These are phyloP conservation scores for Neonectria sp. DNA, from an alignment of 2,329 filamentous ascomycete species.

Conservation along the genomic window DNA sequence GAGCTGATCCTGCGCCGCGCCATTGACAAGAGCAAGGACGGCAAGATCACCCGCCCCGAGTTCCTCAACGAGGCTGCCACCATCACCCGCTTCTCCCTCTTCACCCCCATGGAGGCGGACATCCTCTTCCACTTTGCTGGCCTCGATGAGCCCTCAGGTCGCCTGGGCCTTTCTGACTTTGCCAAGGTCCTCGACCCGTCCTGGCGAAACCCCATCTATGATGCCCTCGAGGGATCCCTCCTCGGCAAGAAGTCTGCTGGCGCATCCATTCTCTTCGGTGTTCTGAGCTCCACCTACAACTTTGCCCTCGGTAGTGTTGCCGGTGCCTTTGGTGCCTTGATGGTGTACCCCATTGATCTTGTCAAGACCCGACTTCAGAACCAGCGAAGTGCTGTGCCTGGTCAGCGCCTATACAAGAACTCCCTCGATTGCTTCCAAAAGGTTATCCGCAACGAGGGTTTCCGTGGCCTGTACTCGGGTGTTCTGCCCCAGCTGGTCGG, in stretches of 20 bases:
- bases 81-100: slow-evolving; percentile 93
- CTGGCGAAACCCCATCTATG: slow-evolving; percentile 79
- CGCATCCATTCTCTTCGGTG: slow-evolving; percentile 68
- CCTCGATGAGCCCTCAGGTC: slow-evolving; percentile 89
- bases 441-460: slow-evolving; percentile 92
- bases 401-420: slow-evolving; percentile 95
- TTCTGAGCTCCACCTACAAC: slow-evolving; percentile 84
- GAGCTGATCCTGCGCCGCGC: slow-evolving; percentile 94
- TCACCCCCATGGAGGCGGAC: slow-evolving; percentile 98
- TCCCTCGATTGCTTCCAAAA: slow-evolving; percentile 96
- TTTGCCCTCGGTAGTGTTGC: slow-evolving; percentile 91
- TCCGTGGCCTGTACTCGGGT: slow-evolving; percentile 92
- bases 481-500: slow-evolving; percentile 95
- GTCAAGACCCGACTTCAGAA: slow-evolving; percentile 99
- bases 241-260: slow-evolving; percentile 49
- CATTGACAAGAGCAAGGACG: slow-evolving; percentile 85
- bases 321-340: slow-evolving; percentile 97
- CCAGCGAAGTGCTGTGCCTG: slow-evolving; percentile 83
- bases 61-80: slow-evolving; percentile 95
- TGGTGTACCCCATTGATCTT: slow-evolving; percentile 99
- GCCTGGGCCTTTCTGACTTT: slow-evolving; percentile 87
- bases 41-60: slow-evolving; percentile 93
- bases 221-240: slow-evolving; percentile 63
- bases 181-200: slow-evolving; percentile 95
- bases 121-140: slow-evolving; percentile 99